Conservation (phyloP, 208 protist genomes). For the Acanthamoeba royreba region DNA sequence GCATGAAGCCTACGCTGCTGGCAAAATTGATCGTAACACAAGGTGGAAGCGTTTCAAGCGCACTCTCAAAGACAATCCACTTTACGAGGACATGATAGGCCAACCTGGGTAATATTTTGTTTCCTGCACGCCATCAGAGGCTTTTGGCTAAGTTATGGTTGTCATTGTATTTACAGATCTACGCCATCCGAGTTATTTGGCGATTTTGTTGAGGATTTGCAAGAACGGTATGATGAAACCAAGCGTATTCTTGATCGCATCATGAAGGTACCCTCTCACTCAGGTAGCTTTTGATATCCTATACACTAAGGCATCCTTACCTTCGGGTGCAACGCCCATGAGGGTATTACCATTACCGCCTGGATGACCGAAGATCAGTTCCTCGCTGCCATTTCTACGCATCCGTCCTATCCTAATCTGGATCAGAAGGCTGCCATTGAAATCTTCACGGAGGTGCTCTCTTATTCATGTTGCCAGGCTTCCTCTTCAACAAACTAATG, state of each 20-base stretch:
- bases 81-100: background rate
- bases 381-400: background rate
- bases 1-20: background rate
- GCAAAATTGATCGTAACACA: background rate
- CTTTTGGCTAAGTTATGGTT: background rate
- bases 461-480: background rate
- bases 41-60: background rate
- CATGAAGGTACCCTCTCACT: too few species aligned
- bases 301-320: background rate
- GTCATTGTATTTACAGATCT: background rate
- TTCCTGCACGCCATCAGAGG: background rate
- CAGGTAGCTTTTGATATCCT: background rate
- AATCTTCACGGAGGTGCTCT: background rate
- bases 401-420: background rate
- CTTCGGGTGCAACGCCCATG: background rate
- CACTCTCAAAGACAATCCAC: background rate
- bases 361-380: background rate
- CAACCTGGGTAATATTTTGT: background rate
- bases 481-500: background rate
- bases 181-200: background rate
- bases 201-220: background rate
- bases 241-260: background rate
- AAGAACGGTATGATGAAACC: background rate
- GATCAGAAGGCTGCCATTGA: background rate
- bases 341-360: background rate